phyloP scores from a whole-genome alignment of 768 basidiomycete species.

The Lactarius pseudohatsudake region DNA sequence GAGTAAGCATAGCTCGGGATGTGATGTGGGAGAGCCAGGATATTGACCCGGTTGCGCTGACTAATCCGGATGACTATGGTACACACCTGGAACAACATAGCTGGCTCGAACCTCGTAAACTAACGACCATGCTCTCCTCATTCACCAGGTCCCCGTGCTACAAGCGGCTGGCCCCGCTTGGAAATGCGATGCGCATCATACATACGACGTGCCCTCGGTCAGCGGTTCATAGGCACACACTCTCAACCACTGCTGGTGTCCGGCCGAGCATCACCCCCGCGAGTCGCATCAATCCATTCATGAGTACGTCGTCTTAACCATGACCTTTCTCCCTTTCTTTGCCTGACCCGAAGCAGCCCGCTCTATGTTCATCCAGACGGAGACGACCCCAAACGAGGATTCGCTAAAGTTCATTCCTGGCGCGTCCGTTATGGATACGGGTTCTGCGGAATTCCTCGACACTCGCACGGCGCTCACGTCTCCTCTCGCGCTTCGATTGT shows the following conservation, averaged over 20 bases:
- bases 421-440: slow-evolving; percentile 79
- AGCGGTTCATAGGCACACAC: slow-evolving; percentile 15
- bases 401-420: slow-evolving; percentile 99
- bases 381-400: slow-evolving; percentile 95
- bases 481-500: slow-evolving; percentile 90
- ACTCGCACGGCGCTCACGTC: slow-evolving; percentile 83
- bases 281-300: slow-evolving; percentile 30
- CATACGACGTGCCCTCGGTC: slow-evolving; percentile 13
- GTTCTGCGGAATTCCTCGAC: slow-evolving; percentile 93
- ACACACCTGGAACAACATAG: background rate
- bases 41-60: slow-evolving; percentile 5
- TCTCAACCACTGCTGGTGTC: slow-evolving; percentile 15
- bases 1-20: background rate
- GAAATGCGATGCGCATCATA: background rate
- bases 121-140: slow-evolving; percentile 14
- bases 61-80: background rate
- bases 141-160: background rate
- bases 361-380: slow-evolving; percentile 98
- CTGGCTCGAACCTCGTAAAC: background rate
- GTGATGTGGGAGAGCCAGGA: background rate
- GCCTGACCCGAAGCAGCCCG: slow-evolving; percentile 47
- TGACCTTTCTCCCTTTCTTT: background rate
- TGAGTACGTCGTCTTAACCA: slow-evolving; percentile 39
- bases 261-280: slow-evolving; percentile 15
- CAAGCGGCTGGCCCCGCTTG: background rate